Percentiles rank a stretch among this genome's conserved stretches.
Conservation (phyloP, 2,329 filamentous ascomycete genomes). For the Cladosporium phlei region DNA sequence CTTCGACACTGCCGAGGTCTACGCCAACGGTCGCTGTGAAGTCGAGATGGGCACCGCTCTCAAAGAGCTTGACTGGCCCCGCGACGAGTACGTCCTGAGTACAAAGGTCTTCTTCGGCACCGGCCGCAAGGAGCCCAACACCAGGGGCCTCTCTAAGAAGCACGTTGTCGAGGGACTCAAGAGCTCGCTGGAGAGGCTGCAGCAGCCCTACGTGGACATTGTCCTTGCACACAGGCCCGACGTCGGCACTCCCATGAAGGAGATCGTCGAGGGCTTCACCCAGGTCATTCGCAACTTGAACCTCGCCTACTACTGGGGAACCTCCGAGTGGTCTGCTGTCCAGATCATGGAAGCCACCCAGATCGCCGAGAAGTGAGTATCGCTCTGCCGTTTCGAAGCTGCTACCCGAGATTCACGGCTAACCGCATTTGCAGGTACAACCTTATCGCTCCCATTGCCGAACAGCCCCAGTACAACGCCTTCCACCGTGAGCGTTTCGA, state of each 20-base stretch:
- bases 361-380: slow-evolving; percentile 42
- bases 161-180: slow-evolving; percentile 56
- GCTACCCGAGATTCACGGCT: too few species aligned
- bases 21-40: slow-evolving; percentile 58
- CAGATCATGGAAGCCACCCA: slow-evolving; percentile 57
- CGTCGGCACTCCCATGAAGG: slow-evolving; percentile 43
- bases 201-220: slow-evolving; percentile 63
- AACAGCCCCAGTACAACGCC: slow-evolving; percentile 57
- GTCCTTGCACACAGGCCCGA: slow-evolving; percentile 61
- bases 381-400: too few species aligned
- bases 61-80: slow-evolving; percentile 46
- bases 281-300: slow-evolving; percentile 52
- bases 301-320: slow-evolving; percentile 60
- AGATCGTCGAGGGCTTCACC: slow-evolving; percentile 54
- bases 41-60: slow-evolving; percentile 51
- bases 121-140: slow-evolving; percentile 55
- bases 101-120: slow-evolving; percentile 49
- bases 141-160: slow-evolving; percentile 46
- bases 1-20: slow-evolving; percentile 47
- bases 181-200: slow-evolving; percentile 53
- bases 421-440: slow-evolving; percentile 41
- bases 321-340: slow-evolving; percentile 55
- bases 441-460: slow-evolving; percentile 53
- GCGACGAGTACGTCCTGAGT: slow-evolving; percentile 42
- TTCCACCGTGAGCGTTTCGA: slow-evolving; percentile 59